phyloP scores from a whole-genome alignment of 169 alveolate species.

The Plasmodium vinckei region DNA sequence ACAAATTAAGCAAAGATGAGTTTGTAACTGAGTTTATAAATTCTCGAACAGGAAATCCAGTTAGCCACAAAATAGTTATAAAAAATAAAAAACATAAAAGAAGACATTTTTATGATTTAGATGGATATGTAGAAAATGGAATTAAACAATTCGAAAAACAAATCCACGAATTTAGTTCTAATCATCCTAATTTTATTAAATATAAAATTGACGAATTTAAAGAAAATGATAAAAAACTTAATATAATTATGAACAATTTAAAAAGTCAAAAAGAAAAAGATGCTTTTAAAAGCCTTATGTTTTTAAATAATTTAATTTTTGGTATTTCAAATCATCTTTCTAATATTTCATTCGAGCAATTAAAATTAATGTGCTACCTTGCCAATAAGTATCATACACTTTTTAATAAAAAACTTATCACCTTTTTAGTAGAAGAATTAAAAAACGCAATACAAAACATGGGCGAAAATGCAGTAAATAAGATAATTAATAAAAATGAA shows the following conservation, averaged over 20 bases:
- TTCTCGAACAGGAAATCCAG: constrained; percentile 62
- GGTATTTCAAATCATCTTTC: constrained; percentile 27
- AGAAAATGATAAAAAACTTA: constrained; percentile 37
- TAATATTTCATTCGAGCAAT: background rate
- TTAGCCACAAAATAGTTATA: constrained; percentile 60
- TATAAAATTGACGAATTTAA: constrained; percentile 67
- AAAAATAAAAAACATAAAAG: constrained; percentile 60
- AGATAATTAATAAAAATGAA: constrained; percentile 23
- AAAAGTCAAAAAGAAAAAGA: constrained; percentile 48
- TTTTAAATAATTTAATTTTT: constrained; percentile 47
- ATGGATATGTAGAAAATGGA: constrained; percentile 33
- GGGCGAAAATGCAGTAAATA: background rate
- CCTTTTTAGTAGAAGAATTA: constrained; percentile 8
- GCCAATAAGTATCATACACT: constrained; percentile 25
- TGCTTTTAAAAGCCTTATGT: constrained; percentile 23
- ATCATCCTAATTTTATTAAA: constrained; percentile 59
- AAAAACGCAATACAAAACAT: constrained; percentile 29
- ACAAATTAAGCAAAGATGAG: constrained; percentile 58
- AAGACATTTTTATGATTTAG: constrained; percentile 64
- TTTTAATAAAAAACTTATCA: constrained; percentile 38
- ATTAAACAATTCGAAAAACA: constrained; percentile 43
- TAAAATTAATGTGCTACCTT: constrained; percentile 39
- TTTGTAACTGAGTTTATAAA: constrained; percentile 63
- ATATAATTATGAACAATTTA: constrained; percentile 38
- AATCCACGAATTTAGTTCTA: constrained; percentile 13